Conservation (phyloP, 352 stramenopile species). For the Phytophthora fragariae region DNA sequence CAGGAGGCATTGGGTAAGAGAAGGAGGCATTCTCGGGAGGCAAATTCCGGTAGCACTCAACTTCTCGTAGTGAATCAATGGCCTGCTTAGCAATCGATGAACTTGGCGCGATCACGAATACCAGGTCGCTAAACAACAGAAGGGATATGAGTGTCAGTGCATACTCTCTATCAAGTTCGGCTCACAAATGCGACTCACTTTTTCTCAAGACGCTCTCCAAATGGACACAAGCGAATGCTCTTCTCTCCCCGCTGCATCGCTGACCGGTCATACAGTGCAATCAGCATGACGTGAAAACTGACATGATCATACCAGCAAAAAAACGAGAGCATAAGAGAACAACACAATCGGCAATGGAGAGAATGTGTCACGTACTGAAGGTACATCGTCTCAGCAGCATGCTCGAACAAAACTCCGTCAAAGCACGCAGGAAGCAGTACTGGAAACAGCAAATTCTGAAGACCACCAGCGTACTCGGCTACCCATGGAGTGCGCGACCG, state of each 20-base stretch:
- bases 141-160: not conserved
- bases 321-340: not conserved
- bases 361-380: constrained; percentile 35
- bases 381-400: constrained; percentile 49
- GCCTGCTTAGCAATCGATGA: constrained; percentile 53
- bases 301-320: not conserved
- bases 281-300: constrained; percentile 56
- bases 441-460: constrained; percentile 65
- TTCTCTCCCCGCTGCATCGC: constrained; percentile 30
- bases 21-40: not conserved
- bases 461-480: constrained; percentile 55
- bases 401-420: constrained; percentile 50
- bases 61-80: constrained; percentile 41
- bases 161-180: not conserved
- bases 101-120: constrained; percentile 59
- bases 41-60: not conserved
- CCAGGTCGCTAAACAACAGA: constrained; percentile 44
- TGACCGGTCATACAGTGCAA: constrained; percentile 55
- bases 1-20: not conserved
- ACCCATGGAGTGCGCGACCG: constrained; percentile 58
- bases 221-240: constrained; percentile 47
- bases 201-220: constrained; percentile 47
- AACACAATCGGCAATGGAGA: not conserved
- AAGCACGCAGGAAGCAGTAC: constrained; percentile 53
- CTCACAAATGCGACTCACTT: constrained; percentile 37